Evolutionary conservation across 2,329 filamentous ascomycete species (phyloP).

Genomic region (Dendryphion nanum): DNA sequence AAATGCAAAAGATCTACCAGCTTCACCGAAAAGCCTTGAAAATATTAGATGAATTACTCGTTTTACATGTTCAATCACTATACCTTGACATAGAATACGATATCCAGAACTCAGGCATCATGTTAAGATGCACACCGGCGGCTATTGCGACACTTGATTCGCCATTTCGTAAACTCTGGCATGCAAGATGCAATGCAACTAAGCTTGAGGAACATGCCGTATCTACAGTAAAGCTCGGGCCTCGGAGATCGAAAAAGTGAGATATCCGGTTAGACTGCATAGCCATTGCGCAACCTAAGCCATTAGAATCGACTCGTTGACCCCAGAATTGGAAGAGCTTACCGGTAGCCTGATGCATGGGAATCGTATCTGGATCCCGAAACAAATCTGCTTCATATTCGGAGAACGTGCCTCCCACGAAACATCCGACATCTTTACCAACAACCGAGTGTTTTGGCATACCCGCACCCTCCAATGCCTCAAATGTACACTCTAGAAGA

Average conservation of each 20-base stretch:
- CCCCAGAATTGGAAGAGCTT: too few relatives aligned
- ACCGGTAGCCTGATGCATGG: constrained; percentile 28
- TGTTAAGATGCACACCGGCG: constrained; percentile 18
- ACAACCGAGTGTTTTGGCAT: constrained; percentile 24
- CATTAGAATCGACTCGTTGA: too few relatives aligned
- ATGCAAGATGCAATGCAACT: constrained; percentile 27
- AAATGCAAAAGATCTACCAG: constrained; percentile 33
- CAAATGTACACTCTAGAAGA: constrained; percentile 33
- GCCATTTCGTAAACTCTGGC: constrained; percentile 23
- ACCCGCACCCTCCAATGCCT: constrained; percentile 43
- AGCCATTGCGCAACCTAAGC: constrained; percentile 13
- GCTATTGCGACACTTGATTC: constrained; percentile 27
- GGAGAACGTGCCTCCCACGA: constrained; percentile 19
- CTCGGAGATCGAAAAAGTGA: constrained; percentile 29
- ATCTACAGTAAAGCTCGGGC: constrained; percentile 30
- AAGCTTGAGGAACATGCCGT: constrained; percentile 33
- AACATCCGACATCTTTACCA: constrained; percentile 27
- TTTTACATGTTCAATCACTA: too few relatives aligned
- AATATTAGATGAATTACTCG: not conserved
- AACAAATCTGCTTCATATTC: constrained; percentile 26
- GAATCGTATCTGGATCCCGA: constrained; percentile 22
- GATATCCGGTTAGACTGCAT: constrained; percentile 32
- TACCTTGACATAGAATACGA: constrained; percentile 20
- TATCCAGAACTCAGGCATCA: constrained; percentile 25
- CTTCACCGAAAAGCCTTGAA: constrained; percentile 24